phyloP scores from a whole-genome alignment of 495 filamentous ascomycete genomes.

The Xylaria intraflava region DNA sequence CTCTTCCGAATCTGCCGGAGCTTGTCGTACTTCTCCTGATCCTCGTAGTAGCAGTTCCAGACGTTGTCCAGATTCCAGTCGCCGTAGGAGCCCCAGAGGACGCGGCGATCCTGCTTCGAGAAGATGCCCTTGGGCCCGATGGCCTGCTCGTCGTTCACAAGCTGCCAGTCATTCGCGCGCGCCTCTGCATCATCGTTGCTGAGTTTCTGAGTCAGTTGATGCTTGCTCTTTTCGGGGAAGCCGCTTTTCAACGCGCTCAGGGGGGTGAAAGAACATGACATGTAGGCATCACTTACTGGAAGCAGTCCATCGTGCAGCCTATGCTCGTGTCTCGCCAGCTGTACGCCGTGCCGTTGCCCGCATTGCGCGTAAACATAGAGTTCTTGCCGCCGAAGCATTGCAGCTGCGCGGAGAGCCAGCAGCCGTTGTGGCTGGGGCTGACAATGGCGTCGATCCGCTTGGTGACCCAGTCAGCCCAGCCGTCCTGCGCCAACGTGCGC shows the following conservation, averaged over 20 bases:
- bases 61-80: constrained; percentile 27
- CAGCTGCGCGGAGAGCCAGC: constrained; percentile 32
- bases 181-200: constrained; percentile 15
- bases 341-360: constrained; percentile 32
- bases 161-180: constrained; percentile 33
- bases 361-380: constrained; percentile 32
- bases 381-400: constrained; percentile 34
- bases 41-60: constrained; percentile 34
- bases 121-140: constrained; percentile 30
- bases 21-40: constrained; percentile 33
- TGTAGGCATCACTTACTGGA: constrained; percentile 18
- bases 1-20: constrained; percentile 27
- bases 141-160: constrained; percentile 28
- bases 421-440: constrained; percentile 23
- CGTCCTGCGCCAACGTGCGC: constrained; percentile 26
- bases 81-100: constrained; percentile 36
- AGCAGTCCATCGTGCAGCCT: constrained; percentile 28
- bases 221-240: too few species aligned
- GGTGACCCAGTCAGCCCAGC: constrained; percentile 31
- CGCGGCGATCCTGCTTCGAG: constrained; percentile 31
- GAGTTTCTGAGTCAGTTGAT: background rate
- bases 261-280: background rate
- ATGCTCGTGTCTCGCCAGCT: constrained; percentile 38
- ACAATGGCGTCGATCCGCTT: constrained; percentile 29
- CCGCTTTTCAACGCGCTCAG: background rate